Percentiles rank a stretch among this genome's conserved stretches.
These are phyloP conservation scores for Trametes meyenii DNA, from an alignment of 768 basidiomycete species.

Conservation along the genomic window DNA sequence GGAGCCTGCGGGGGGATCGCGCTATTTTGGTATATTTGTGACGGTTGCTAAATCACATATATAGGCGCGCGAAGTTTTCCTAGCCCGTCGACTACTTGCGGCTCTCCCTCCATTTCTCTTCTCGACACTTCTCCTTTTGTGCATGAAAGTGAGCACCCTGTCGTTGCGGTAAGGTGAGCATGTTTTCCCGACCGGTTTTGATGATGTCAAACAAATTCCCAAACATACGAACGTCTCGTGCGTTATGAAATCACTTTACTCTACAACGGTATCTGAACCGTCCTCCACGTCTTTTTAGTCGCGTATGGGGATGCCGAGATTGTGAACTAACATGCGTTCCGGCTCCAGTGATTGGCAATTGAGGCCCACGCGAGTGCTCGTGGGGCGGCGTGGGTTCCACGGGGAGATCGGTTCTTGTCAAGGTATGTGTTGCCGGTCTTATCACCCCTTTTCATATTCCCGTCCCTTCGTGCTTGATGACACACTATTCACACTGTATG, in stretches of 20 bases:
- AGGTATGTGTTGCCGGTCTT: constrained; percentile 16
- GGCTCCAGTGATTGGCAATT: neutral
- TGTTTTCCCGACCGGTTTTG: neutral
- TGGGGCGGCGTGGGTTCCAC: no score
- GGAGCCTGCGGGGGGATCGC: neutral
- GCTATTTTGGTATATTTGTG: constrained; percentile 6
- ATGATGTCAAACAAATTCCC: constrained; percentile 28
- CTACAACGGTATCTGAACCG: constrained; percentile 32
- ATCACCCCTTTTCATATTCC: constrained; percentile 39
- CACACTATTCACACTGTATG: constrained; percentile 75
- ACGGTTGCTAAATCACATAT: neutral
- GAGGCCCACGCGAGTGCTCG: no score
- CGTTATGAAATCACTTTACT: constrained; percentile 27
- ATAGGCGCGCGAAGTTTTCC: constrained; percentile 5
- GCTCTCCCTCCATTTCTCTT: neutral
- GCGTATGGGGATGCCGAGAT: neutral
- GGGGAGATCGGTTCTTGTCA: constrained; percentile 14
- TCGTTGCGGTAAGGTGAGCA: constrained; percentile 11
- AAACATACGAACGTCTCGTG: constrained; percentile 30
- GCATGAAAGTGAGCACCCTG: no score
- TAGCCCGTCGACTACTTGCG: neutral
- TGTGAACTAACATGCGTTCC: constrained; percentile 19
- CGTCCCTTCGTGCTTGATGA: constrained; percentile 43
- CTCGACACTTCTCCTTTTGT: no score
- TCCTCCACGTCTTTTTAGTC: neutral